phyloP scores from a whole-genome alignment of 176 grass and related monocot species.

The Paspalum notatum region DNA sequence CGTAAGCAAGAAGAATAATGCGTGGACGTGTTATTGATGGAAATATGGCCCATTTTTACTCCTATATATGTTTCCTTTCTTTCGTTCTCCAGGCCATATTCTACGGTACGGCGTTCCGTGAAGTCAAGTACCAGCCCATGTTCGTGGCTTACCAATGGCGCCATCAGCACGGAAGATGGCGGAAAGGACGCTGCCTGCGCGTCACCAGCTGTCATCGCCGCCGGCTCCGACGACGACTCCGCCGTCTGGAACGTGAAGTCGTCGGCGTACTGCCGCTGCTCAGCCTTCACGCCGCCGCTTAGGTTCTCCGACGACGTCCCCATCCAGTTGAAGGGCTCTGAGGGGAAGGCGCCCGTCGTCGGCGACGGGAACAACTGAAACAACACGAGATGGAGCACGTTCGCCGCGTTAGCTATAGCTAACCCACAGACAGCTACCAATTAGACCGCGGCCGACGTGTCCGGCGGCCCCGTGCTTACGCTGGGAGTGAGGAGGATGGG shows the following conservation, averaged over 20 bases:
- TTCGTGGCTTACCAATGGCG: conserved; percentile 43
- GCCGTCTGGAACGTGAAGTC: conserved; percentile 79
- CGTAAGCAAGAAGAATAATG: neutral
- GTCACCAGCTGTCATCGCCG: neutral
- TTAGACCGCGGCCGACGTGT: too few species aligned
- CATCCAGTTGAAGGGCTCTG: conserved; percentile 67
- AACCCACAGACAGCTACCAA: too few species aligned
- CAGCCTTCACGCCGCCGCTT: conserved; percentile 48
- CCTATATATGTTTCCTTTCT: neutral
- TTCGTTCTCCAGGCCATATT: neutral
- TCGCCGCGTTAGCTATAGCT: neutral
- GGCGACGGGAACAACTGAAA: conserved; percentile 77
- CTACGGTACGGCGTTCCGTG: too few species aligned
- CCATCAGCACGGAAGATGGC: conserved; percentile 39
- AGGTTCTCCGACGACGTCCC: conserved; percentile 34
- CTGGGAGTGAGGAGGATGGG: conserved; percentile 70
- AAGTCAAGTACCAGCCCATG: neutral
- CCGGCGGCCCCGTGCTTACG: conserved; percentile 44
- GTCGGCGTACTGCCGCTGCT: conserved; percentile 53
- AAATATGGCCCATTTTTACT: neutral
- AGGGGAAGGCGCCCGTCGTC: conserved; percentile 64
- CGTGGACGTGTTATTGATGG: neutral
- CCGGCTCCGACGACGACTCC: neutral
- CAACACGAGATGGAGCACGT: neutral
- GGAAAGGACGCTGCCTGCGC: conserved; percentile 9